Evolutionary conservation across 2,329 filamentous ascomycete species (phyloP).

Genomic region (Macrophomina phaseolina): DNA sequence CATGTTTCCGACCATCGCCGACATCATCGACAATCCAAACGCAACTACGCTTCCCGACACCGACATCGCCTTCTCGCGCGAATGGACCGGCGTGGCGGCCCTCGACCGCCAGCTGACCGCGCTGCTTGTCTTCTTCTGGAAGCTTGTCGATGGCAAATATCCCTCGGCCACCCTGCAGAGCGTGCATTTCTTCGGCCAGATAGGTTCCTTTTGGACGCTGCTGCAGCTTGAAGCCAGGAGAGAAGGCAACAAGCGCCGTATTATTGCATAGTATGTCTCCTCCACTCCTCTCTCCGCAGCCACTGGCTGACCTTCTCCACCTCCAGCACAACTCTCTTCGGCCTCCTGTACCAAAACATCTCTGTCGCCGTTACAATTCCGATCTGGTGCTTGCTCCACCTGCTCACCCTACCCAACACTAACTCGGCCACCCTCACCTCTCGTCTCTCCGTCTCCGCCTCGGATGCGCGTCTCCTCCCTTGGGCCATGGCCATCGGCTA

Average conservation of each 20-base stretch:
- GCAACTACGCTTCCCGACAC: slow-evolving; percentile 7
- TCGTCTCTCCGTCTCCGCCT: neutral
- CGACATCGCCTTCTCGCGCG: neutral
- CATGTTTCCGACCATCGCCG: slow-evolving; percentile 55
- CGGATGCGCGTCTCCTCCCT: slow-evolving; percentile 2
- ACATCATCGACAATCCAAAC: slow-evolving; percentile 53
- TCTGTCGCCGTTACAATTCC: slow-evolving; percentile 24
- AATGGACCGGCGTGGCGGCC: slow-evolving; percentile 10
- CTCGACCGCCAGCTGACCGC: slow-evolving; percentile 16
- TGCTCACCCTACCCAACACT: neutral
- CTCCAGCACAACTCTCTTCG: slow-evolving; percentile 15
- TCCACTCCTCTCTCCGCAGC: too few relatives aligned
- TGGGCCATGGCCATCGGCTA: slow-evolving; percentile 7
- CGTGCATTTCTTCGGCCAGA: slow-evolving; percentile 24
- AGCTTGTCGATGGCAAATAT: slow-evolving; percentile 7
- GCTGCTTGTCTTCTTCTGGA: slow-evolving; percentile 24
- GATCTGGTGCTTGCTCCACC: slow-evolving; percentile 6
- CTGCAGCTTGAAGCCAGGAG: slow-evolving; percentile 12
- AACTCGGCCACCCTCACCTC: neutral
- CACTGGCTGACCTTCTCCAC: neutral
- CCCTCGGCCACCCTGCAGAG: slow-evolving; percentile 1
- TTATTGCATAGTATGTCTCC: slow-evolving; percentile 12
- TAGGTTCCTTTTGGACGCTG: slow-evolving; percentile 20
- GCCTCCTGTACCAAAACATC: slow-evolving; percentile 23
- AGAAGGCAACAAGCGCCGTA: slow-evolving; percentile 5